A percentile compares a stretch with the other conserved stretches of the same genome.
Evolutionary conservation across 495 filamentous ascomycete genomes (phyloP).

Genomic region (Podospora pseudopauciseta): DNA sequence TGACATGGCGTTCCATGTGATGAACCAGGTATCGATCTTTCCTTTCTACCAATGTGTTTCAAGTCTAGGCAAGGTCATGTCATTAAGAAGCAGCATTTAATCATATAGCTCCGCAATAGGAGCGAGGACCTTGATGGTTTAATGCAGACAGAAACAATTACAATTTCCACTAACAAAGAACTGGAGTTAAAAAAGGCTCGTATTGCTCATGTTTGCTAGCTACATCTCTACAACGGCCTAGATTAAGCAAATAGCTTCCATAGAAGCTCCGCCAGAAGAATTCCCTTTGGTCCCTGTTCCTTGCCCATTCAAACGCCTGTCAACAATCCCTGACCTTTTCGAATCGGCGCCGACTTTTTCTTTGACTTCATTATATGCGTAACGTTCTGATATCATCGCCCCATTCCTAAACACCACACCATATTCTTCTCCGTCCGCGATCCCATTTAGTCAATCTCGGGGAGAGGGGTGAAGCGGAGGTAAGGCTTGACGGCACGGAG

Average conservation of each 20-base stretch:
- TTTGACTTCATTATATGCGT: neutral
- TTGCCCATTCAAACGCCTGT: neutral
- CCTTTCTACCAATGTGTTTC: neutral
- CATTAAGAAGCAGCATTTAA: no score
- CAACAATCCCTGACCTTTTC: neutral
- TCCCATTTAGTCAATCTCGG: constrained; percentile 43
- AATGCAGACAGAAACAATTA: neutral
- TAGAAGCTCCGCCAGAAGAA: neutral
- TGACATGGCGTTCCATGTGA: neutral
- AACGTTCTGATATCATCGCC: neutral
- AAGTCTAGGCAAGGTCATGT: neutral
- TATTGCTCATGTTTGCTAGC: neutral
- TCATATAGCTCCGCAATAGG: no score
- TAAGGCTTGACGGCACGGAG: constrained; percentile 95
- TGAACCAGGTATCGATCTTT: neutral
- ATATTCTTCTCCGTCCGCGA: neutral
- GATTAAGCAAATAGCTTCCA: neutral
- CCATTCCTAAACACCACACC: neutral
- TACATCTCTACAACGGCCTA: neutral
- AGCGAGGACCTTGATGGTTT: neutral
- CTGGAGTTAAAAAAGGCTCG: neutral
- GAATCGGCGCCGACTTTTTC: neutral
- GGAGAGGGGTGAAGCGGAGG: constrained; percentile 65
- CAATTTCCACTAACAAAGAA: neutral
- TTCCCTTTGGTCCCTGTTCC: neutral